Conservation (phyloP, 73 alveolate species). For the Tetrahymena borealis region DNA sequence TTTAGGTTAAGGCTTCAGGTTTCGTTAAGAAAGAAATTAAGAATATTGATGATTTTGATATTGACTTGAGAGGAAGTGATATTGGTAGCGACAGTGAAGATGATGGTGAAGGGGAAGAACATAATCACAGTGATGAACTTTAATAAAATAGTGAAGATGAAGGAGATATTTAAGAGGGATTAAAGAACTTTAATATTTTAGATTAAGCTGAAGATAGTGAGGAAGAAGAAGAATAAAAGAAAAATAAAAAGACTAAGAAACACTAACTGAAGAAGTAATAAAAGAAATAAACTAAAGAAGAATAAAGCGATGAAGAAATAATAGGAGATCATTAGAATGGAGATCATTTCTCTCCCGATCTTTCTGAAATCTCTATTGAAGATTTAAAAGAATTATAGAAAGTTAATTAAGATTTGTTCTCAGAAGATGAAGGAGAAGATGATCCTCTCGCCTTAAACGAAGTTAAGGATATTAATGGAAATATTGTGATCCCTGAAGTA, state of each 20-base stretch:
- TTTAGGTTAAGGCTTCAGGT: conserved; percentile 39
- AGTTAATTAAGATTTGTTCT: background rate
- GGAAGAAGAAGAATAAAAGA: background rate
- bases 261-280: background rate
- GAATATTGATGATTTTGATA: conserved; percentile 11
- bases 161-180: background rate
- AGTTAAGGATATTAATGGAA: background rate
- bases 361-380: background rate
- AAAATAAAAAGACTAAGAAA: background rate
- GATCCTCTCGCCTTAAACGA: background rate
- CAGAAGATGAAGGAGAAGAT: background rate
- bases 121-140: background rate
- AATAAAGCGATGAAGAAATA: background rate
- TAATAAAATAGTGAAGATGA: background rate
- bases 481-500: background rate
- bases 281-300: background rate
- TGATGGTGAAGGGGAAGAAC: background rate
- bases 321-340: background rate
- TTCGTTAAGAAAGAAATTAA: conserved; percentile 24
- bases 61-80: conserved; percentile 3
- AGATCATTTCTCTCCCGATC: background rate
- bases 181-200: background rate
- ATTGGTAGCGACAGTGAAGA: background rate
- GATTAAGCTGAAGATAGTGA: background rate
- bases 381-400: background rate